Percentiles rank a stretch among this genome's conserved stretches.
Evolutionary conservation across 129 eudicot species (phyloP).

Genomic region (Sambucus nigra): DNA sequence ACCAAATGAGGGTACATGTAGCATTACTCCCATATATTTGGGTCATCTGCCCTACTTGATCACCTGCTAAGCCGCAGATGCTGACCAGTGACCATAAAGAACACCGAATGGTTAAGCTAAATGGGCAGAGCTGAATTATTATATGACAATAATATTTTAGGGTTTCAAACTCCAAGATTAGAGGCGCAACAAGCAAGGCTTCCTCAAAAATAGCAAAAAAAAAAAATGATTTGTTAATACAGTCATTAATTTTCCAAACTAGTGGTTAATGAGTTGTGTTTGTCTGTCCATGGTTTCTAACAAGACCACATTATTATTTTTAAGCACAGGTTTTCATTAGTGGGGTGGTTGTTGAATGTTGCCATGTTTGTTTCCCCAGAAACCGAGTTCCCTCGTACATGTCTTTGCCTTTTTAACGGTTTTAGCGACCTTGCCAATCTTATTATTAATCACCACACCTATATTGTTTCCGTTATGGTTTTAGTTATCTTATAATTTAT

Average conservation of each 20-base stretch:
- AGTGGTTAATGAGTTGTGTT: conserved; percentile 54
- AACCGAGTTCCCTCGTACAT: conserved; percentile 49
- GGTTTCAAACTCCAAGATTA: conserved; percentile 21
- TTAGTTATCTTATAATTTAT: no score
- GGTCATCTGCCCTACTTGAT: no score
- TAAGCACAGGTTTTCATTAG: conserved; percentile 25
- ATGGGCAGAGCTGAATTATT: no score
- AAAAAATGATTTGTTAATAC: conserved; percentile 13
- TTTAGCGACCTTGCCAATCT: no score
- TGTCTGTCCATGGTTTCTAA: conserved; percentile 30
- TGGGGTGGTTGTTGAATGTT: conserved; percentile 59
- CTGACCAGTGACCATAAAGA: no score
- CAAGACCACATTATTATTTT: conserved; percentile 11
- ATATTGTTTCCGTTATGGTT: no score
- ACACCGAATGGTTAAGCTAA: no score
- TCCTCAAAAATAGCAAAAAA: conserved; percentile 42
- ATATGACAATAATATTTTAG: not conserved
- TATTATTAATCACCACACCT: no score
- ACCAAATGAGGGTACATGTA: no score
- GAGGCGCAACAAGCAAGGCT: conserved; percentile 14
- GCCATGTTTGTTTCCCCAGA: conserved; percentile 41
- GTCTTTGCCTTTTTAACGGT: conserved; percentile 16
- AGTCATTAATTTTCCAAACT: conserved; percentile 16
- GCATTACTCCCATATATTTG: no score
- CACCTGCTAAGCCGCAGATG: no score